A percentile compares a stretch with the other conserved stretches of the same genome.
Conservation (phyloP, 768 basidiomycete genomes). For the Leccinum ochraceum region DNA sequence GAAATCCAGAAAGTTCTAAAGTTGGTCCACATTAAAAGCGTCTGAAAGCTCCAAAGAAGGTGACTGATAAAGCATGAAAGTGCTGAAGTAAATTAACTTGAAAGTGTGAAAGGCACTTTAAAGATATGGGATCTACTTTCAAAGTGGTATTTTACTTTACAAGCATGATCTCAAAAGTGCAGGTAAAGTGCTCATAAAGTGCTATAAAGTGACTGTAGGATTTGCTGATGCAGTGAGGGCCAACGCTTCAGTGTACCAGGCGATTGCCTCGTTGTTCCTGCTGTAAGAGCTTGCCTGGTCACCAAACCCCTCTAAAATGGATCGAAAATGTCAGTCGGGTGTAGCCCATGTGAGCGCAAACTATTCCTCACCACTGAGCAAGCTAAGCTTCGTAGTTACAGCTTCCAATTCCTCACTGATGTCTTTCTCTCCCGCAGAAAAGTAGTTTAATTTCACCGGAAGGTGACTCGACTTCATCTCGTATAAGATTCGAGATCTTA, state of each 20-base stretch:
- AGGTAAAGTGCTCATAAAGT: too few relatives aligned
- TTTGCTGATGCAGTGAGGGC: neutral
- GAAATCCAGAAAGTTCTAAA: too few relatives aligned
- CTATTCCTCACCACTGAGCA: conserved; percentile 16
- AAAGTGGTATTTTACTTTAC: too few relatives aligned
- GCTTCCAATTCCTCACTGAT: conserved; percentile 11
- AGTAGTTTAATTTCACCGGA: neutral
- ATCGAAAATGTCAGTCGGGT: neutral
- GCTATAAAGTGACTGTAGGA: too few relatives aligned
- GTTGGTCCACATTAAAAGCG: too few relatives aligned
- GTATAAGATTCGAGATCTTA: neutral
- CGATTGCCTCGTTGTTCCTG: conserved; percentile 6
- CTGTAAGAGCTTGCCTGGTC: conserved; percentile 3
- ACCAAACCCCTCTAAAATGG: conserved; percentile 14
- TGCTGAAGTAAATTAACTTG: too few relatives aligned
- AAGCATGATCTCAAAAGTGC: too few relatives aligned
- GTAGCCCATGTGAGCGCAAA: neutral
- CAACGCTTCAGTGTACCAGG: conserved; percentile 17
- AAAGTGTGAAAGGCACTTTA: too few relatives aligned
- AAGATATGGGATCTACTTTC: too few relatives aligned
- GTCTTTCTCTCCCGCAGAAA: neutral
- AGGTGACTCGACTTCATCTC: neutral
- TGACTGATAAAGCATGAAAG: too few relatives aligned
- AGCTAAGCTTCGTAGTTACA: conserved; percentile 8
- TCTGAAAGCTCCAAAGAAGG: too few relatives aligned